A percentile compares a stretch with the other conserved stretches of the same genome.
phyloP scores from a whole-genome alignment of 1,139 yeast genomes.

The Yamadazyma diddensiae region DNA sequence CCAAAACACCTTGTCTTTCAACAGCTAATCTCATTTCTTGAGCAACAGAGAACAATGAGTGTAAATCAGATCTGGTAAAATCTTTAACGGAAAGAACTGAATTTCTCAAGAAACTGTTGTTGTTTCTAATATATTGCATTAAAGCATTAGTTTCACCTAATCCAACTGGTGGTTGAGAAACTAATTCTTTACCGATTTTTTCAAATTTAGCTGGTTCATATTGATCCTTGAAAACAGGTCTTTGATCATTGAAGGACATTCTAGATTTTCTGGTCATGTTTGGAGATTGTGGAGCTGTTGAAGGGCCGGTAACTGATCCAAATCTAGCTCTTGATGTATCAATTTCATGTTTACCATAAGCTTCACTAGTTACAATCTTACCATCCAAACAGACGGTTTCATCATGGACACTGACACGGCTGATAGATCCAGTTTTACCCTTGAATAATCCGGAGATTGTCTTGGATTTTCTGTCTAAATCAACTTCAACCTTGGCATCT shows the following conservation, averaged over 20 bases:
- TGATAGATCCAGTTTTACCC: conserved; percentile 72
- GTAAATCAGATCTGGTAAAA: conserved; percentile 83
- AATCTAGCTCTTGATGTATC: conserved; percentile 38
- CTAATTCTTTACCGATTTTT: conserved; percentile 65
- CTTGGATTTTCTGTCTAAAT: conserved; percentile 61
- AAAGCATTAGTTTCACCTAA: conserved; percentile 78
- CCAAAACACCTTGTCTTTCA: conserved; percentile 93
- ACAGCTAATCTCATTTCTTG: conserved; percentile 98
- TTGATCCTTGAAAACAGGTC: conserved; percentile 37
- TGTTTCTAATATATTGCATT: conserved; percentile 67
- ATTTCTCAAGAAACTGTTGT: conserved; percentile 86
- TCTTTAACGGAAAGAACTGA: conserved; percentile 87
- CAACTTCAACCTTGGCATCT: conserved; percentile 74
- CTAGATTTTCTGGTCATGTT: conserved; percentile 41
- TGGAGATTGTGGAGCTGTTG: conserved; percentile 50
- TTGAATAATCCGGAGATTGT: conserved; percentile 54
- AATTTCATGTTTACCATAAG: conserved; percentile 59
- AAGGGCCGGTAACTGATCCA: conserved; percentile 25
- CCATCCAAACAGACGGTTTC: conserved; percentile 87
- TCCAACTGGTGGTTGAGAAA: conserved; percentile 68
- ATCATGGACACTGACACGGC: conserved; percentile 77
- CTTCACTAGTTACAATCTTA: conserved; percentile 53
- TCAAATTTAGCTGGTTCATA: conserved; percentile 46
- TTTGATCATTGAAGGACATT: conserved; percentile 48
- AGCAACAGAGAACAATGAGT: conserved; percentile 90